Conservation (phyloP, 2,329 filamentous ascomycete genomes). For the Lasiodiplodia citricola region DNA sequence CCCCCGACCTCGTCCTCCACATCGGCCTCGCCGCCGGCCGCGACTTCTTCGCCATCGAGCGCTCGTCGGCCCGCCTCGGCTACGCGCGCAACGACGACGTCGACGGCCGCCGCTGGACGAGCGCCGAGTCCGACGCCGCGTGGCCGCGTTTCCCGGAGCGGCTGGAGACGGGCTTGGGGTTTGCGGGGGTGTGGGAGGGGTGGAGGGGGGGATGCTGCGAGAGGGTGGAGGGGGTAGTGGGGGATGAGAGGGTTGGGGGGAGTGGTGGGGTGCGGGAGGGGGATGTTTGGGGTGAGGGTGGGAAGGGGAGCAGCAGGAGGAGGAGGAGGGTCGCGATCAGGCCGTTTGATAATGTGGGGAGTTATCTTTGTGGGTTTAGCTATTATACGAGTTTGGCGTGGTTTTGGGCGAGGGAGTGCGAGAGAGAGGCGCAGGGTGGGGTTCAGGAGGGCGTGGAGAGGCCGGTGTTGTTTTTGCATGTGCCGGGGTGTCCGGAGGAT, state of each 20-base stretch:
- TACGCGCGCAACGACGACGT: constrained; percentile 71
- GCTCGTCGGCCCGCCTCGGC: constrained; percentile 71
- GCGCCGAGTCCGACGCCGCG: constrained; percentile 37
- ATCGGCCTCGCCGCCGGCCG: constrained; percentile 76
- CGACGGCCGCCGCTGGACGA: constrained; percentile 54
- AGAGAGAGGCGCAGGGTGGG: constrained; percentile 24
- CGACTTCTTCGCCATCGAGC: constrained; percentile 73
- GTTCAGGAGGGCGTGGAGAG: constrained; percentile 26
- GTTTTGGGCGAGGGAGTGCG: constrained; percentile 35
- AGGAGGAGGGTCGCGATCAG: constrained; percentile 38
- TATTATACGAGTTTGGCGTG: constrained; percentile 49
- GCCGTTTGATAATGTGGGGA: constrained; percentile 48
- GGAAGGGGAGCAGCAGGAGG: not conserved
- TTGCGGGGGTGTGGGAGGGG: constrained; percentile 30
- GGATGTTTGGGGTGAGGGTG: constrained; percentile 33
- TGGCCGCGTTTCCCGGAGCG: constrained; percentile 35
- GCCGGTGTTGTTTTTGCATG: constrained; percentile 50
- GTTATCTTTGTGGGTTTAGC: constrained; percentile 53
- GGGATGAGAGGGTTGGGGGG: not conserved
- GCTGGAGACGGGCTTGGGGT: constrained; percentile 35
- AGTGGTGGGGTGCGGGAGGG: constrained; percentile 6
- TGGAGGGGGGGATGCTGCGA: constrained; percentile 30
- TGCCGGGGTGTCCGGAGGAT: constrained; percentile 44
- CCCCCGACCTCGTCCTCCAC: constrained; percentile 70
- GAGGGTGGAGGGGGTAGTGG: not conserved